phyloP scores from a whole-genome alignment of 768 basidiomycete genomes.

The Ramaria sp. region DNA sequence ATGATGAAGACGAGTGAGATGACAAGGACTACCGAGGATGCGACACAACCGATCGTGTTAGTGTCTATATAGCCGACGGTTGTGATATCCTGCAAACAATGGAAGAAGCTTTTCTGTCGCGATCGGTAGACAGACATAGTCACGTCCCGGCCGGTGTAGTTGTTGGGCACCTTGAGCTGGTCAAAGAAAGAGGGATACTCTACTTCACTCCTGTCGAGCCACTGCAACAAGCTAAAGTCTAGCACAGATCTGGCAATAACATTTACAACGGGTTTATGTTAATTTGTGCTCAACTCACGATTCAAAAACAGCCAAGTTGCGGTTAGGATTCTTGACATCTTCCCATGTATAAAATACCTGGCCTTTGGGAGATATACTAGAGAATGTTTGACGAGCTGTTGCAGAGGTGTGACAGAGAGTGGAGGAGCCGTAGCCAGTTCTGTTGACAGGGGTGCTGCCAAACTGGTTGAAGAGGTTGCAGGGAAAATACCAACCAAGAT shows the following conservation, averaged over 20 bases:
- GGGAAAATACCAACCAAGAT: conserved; percentile 93
- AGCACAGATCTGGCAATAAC: conserved; percentile 56
- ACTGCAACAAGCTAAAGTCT: conserved; percentile 74
- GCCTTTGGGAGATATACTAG: conserved; percentile 46
- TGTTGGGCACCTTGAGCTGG: conserved; percentile 54
- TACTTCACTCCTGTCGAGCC: conserved; percentile 76
- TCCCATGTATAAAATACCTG: conserved; percentile 95
- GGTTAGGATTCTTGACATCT: conserved; percentile 49
- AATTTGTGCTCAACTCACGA: conserved; percentile 44
- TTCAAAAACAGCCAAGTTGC: conserved; percentile 91
- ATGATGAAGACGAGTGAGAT: conserved; percentile 95
- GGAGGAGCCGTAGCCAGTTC: conserved; percentile 50
- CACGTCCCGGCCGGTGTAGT: conserved; percentile 75
- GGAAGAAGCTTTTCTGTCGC: conserved; percentile 53
- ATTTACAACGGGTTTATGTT: conserved; percentile 10
- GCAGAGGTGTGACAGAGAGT: conserved; percentile 65
- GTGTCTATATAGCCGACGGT: conserved; percentile 93
- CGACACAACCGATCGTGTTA: conserved; percentile 90
- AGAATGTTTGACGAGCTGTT: conserved; percentile 41
- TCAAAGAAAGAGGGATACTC: conserved; percentile 79
- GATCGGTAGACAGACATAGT: conserved; percentile 77
- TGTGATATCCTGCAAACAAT: conserved; percentile 78
- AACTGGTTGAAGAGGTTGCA: conserved; percentile 84
- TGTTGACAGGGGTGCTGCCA: conserved; percentile 48
- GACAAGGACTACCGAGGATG: conserved; percentile 89